Evolutionary conservation across 805 yeast genomes (phyloP).

Genomic region (Ogataea nitratoaversa): DNA sequence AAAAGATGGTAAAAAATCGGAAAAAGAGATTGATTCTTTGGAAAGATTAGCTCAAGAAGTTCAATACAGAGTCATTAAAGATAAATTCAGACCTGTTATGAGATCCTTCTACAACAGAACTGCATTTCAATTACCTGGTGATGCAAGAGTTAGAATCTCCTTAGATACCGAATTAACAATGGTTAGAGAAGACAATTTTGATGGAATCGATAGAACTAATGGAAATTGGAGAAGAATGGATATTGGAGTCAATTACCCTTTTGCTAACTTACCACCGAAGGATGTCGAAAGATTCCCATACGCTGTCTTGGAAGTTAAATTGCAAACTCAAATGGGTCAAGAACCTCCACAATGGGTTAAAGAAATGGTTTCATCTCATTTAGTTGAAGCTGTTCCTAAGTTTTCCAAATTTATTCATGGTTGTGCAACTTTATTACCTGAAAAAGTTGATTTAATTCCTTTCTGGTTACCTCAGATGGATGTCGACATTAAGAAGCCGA

Average conservation of each 20-base stretch:
- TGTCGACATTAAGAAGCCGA: slow-evolving; percentile 89
- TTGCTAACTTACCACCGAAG: slow-evolving; percentile 72
- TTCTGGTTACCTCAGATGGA: slow-evolving; percentile 98
- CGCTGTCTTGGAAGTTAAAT: slow-evolving; percentile 94
- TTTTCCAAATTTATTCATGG: slow-evolving; percentile 98
- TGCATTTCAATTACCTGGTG: slow-evolving; percentile 98
- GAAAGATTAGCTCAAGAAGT: slow-evolving; percentile 92
- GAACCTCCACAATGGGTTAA: slow-evolving; percentile 99
- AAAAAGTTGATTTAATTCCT: slow-evolving; percentile 78
- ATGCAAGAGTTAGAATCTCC: slow-evolving; percentile 97
- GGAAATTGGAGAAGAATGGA: slow-evolving; percentile 98
- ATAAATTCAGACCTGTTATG: slow-evolving; percentile 86
- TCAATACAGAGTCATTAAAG: slow-evolving; percentile 83
- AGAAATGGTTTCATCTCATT: slow-evolving; percentile 83
- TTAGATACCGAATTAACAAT: slow-evolving; percentile 95
- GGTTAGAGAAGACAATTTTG: slow-evolving; percentile 97
- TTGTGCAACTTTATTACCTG: slow-evolving; percentile 85
- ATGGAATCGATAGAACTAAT: slow-evolving; percentile 83
- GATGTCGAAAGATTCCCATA: slow-evolving; percentile 95
- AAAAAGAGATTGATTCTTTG: slow-evolving; percentile 83
- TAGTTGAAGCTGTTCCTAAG: slow-evolving; percentile 97
- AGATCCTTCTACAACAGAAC: slow-evolving; percentile 97
- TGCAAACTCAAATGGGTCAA: slow-evolving; percentile 97
- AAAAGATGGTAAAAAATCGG: slow-evolving; percentile 84
- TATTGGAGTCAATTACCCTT: slow-evolving; percentile 97